phyloP scores from a whole-genome alignment of 2,329 filamentous ascomycete species.

The Fusarium dimerum region DNA sequence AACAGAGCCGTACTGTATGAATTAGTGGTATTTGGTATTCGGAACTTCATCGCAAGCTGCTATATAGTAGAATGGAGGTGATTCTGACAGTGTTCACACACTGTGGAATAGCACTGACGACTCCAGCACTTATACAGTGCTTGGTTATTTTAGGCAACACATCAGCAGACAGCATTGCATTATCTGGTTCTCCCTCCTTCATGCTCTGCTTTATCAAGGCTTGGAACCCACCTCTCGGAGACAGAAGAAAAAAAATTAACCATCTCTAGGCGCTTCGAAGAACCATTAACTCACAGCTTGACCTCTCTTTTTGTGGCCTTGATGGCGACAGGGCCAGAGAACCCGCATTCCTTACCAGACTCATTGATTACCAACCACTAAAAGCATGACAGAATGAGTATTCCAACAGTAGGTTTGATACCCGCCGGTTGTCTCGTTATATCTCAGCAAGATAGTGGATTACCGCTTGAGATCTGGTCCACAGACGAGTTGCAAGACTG shows the following conservation, averaged over 20 bases:
- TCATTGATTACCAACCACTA: not conserved
- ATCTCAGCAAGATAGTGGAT: conserved; percentile 15
- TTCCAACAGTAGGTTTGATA: conserved; percentile 34
- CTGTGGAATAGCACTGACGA: not conserved
- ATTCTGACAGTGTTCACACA: too few relatives aligned
- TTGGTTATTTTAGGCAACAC: not conserved
- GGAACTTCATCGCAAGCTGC: too few relatives aligned
- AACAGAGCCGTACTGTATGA: too few relatives aligned
- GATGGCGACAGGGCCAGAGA: not conserved
- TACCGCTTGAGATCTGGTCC: conserved; percentile 14
- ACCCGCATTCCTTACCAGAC: not conserved
- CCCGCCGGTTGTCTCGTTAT: conserved; percentile 43
- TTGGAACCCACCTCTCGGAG: not conserved
- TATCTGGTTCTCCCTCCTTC: not conserved
- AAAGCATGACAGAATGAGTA: conserved; percentile 16
- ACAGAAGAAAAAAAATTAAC: too few relatives aligned
- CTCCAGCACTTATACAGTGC: not conserved
- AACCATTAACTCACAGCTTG: not conserved
- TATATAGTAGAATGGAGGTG: too few relatives aligned
- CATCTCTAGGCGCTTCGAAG: too few relatives aligned
- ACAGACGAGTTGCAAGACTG: conserved; percentile 23
- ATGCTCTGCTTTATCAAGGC: not conserved
- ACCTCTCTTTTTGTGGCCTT: not conserved
- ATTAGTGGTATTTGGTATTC: too few relatives aligned
- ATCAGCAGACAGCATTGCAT: too few relatives aligned